Percentiles rank a stretch among this genome's conserved stretches.
Evolutionary conservation across 2,329 filamentous ascomycete genomes (phyloP).

Genomic region (Alternaria gansuensis): DNA sequence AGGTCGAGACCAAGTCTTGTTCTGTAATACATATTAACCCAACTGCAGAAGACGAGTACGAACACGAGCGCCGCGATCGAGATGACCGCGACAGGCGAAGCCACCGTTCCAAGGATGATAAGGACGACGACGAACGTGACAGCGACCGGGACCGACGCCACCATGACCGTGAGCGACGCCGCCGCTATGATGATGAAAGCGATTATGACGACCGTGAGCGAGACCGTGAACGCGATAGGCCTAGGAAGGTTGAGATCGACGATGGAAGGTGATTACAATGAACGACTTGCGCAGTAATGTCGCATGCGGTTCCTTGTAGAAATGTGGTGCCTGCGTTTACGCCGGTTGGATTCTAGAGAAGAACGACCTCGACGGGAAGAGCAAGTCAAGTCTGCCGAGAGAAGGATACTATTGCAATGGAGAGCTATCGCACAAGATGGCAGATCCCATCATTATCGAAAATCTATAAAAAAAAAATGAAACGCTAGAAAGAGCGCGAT

Average conservation of each 20-base stretch:
- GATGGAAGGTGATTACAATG: slow-evolving; percentile 40
- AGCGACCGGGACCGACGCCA: slow-evolving; percentile 25
- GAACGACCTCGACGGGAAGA: background rate
- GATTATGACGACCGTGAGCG: slow-evolving; percentile 37
- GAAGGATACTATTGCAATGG: background rate
- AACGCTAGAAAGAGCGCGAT: background rate
- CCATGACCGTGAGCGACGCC: slow-evolving; percentile 29
- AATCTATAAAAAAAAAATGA: background rate
- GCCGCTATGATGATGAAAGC: slow-evolving; percentile 43
- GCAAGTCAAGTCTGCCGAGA: background rate
- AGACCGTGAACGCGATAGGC: slow-evolving; percentile 28
- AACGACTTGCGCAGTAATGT: slow-evolving; percentile 8
- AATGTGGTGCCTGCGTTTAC: background rate
- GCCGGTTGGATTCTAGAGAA: background rate
- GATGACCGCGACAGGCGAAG: slow-evolving; percentile 43
- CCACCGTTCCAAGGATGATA: slow-evolving; percentile 42
- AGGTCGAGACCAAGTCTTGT: background rate
- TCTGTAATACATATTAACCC: slow-evolving; percentile 21
- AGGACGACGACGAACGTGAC: slow-evolving; percentile 45
- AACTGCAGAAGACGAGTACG: slow-evolving; percentile 41
- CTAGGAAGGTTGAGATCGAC: slow-evolving; percentile 39
- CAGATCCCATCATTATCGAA: background rate
- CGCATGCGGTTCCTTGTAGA: background rate
- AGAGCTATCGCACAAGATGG: background rate
- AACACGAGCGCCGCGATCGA: slow-evolving; percentile 43